Evolutionary conservation across 768 basidiomycete species (phyloP).

Genomic region (Dentipellis fragilis): DNA sequence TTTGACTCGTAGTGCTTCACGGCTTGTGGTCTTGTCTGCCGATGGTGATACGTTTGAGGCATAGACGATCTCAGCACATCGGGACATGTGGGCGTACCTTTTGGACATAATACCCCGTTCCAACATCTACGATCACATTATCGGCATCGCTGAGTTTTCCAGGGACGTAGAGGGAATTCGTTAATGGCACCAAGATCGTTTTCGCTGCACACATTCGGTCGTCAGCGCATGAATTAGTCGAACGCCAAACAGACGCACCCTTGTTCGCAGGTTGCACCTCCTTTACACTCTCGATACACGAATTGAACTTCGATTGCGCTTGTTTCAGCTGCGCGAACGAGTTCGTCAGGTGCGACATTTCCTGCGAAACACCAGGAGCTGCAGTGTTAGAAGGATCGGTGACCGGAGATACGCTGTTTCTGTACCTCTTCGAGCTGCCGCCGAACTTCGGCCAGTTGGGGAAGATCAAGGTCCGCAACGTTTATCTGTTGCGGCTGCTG

Average conservation of each 20-base stretch:
- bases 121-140: constrained; percentile 89
- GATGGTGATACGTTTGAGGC: background rate
- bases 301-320: constrained; percentile 86
- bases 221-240: background rate
- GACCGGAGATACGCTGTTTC: background rate
- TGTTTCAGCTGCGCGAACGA: constrained; percentile 90
- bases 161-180: constrained; percentile 91
- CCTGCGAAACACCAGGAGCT: constrained; percentile 36
- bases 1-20: constrained; percentile 73
- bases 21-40: constrained; percentile 76
- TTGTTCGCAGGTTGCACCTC: constrained; percentile 67
- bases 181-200: constrained; percentile 84
- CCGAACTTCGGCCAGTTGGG: constrained; percentile 82
- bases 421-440: constrained; percentile 86
- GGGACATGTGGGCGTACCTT: constrained; percentile 48
- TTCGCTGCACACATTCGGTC: constrained; percentile 44
- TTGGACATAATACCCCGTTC: constrained; percentile 93
- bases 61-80: background rate
- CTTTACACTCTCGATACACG: constrained; percentile 72
- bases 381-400: background rate
- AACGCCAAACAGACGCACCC: constrained; percentile 24
- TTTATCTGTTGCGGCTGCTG: constrained; percentile 60
- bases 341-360: constrained; percentile 82
- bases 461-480: constrained; percentile 72
- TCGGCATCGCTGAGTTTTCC: constrained; percentile 78